Base-by-base conservation (phyloP, 352 stramenopile species). In the Phytophthora cajani region DNA sequence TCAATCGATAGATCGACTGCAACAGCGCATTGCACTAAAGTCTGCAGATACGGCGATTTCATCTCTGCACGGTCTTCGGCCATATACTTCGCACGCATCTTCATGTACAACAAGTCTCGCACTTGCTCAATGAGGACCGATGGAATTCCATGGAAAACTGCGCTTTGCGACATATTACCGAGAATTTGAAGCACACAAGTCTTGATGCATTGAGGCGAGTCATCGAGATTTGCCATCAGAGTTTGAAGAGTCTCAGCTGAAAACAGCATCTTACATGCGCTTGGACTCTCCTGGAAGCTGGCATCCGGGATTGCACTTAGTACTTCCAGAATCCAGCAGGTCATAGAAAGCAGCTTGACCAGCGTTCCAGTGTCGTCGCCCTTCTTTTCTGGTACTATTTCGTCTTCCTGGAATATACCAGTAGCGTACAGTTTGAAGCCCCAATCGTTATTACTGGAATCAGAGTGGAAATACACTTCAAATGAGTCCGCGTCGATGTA, bases 391-490 rank as follows among this genome's bases (percentile, higher is more conserved):
- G 30, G 16, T 9, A 50, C 10, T 10, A n/a, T 54, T 54, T 67
- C 62, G 56, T 66, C 78, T 3, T 78, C 69, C n/a, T 83, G 74
- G 49, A 90, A 90, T 19, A 92, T 72, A 3, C 87, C 87, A 30
- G 91, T 74, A 12, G 87, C 89, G 44, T 82, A 96, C 2, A 98
- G 71, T 54, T 94, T 95, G 66, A 93, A 97, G 0, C 92, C 92
- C 92, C 92, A 98, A 64, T 98, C 90, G 42, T 91, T 93, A n/a
- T 87, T 83, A 17, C 77, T 91, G 1, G 73, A 79, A 61, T 97
- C 87, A 1, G 87, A 93, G 64, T 95, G 86, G 53, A 97, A 97
- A 54, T 93, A 84, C 1, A 90, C 87, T 57, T 95, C 85, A 63
- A 93, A 90, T 12, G 72, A 75, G 42, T 97, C 83, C 0, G 63